phyloP scores from a whole-genome alignment of 768 basidiomycete species.

The Suillus sp. region DNA sequence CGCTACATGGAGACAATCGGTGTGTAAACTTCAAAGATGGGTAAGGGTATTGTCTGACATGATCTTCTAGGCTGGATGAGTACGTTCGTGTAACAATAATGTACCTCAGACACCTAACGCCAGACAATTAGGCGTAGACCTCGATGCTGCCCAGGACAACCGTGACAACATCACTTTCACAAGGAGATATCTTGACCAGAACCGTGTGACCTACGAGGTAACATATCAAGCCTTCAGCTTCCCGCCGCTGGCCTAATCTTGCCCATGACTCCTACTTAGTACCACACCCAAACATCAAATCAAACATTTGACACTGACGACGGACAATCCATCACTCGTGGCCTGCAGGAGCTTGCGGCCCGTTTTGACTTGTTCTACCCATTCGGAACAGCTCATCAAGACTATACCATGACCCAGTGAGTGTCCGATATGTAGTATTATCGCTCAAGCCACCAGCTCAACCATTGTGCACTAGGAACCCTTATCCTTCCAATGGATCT shows the following conservation, averaged over 20 bases:
- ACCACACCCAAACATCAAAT: slow-evolving; percentile 57
- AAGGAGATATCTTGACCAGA: slow-evolving; percentile 78
- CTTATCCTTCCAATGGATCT: slow-evolving; percentile 63
- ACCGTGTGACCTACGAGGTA: slow-evolving; percentile 75
- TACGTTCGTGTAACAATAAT: slow-evolving; percentile 30
- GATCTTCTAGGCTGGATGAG: slow-evolving; percentile 58
- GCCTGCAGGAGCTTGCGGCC: slow-evolving; percentile 53
- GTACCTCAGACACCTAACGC: not conserved
- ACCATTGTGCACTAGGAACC: slow-evolving; percentile 41
- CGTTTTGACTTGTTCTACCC: slow-evolving; percentile 61
- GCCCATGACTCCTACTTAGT: slow-evolving; percentile 40
- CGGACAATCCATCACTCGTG: slow-evolving; percentile 57
- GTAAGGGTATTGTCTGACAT: not conserved
- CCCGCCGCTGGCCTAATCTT: not conserved
- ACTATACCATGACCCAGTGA: slow-evolving; percentile 67
- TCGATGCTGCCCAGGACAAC: slow-evolving; percentile 40
- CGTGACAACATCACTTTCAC: slow-evolving; percentile 58
- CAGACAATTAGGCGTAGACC: slow-evolving; percentile 44
- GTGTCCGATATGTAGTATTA: slow-evolving; percentile 18
- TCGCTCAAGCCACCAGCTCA: not conserved
- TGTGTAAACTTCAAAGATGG: slow-evolving; percentile 29
- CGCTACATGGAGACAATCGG: slow-evolving; percentile 94
- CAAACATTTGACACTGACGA: slow-evolving; percentile 59
- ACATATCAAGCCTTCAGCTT: not conserved
- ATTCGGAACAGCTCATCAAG: slow-evolving; percentile 76